Evolutionary conservation across 768 basidiomycete genomes (phyloP).

Genomic region (Rhodosporidiobolus odoratus): DNA sequence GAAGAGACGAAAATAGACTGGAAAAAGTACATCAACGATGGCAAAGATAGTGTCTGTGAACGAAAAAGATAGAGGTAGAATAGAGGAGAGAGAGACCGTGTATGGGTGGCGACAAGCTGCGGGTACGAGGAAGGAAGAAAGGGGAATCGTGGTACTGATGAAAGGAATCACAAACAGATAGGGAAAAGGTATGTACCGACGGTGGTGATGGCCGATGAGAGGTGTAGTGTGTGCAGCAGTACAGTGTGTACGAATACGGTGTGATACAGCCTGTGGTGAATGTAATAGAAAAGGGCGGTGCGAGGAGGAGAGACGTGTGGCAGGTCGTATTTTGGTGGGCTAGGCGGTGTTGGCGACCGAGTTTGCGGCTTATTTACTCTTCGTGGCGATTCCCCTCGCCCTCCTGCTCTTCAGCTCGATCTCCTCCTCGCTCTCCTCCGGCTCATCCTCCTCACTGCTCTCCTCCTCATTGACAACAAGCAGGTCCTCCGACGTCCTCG

Average conservation of each 20-base stretch:
- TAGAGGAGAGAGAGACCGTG: not conserved
- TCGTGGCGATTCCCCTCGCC: constrained; percentile 17
- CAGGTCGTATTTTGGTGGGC: not conserved
- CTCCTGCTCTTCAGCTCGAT: constrained; percentile 20
- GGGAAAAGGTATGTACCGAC: not conserved
- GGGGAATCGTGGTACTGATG: not conserved
- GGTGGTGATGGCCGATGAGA: not conserved
- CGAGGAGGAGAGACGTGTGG: not conserved
- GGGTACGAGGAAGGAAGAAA: not conserved
- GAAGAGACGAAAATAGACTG: not conserved
- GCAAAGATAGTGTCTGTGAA: no score
- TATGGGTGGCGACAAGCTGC: not conserved
- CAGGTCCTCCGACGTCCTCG: not conserved
- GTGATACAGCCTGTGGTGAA: no score
- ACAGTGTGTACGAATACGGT: not conserved
- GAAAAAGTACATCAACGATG: no score
- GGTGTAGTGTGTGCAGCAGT: not conserved
- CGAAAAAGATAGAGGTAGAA: not conserved
- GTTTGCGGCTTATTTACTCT: not conserved
- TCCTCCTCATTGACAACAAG: not conserved
- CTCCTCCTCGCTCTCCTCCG: constrained; percentile 24
- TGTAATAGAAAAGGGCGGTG: not conserved
- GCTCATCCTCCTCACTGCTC: not conserved
- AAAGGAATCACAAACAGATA: not conserved
- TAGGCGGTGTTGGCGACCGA: not conserved